Conservation (phyloP, 345 rosid species). For the Euclidium syriacum region DNA sequence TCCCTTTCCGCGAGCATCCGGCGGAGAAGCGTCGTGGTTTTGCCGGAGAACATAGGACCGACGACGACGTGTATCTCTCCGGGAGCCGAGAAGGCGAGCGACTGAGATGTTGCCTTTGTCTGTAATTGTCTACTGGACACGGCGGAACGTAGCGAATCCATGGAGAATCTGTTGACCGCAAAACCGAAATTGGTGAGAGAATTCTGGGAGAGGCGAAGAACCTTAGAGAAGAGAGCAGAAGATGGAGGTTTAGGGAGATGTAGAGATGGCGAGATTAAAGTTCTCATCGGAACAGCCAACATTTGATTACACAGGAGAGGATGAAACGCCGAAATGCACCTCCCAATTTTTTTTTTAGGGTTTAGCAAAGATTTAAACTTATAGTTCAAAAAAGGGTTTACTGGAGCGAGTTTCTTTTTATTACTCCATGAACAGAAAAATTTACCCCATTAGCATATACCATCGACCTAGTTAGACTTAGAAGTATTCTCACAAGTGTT, state of each 20-base stretch:
- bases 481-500: no score
- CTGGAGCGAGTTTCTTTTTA: no score
- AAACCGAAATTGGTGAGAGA: slow-evolving; percentile 17
- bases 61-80: slow-evolving; percentile 82
- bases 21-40: slow-evolving; percentile 75
- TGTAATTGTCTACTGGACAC: slow-evolving; percentile 19
- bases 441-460: no score
- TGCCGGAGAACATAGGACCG: slow-evolving; percentile 90
- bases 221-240: slow-evolving; percentile 25
- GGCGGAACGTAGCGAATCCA: slow-evolving; percentile 11
- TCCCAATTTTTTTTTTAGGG: not conserved
- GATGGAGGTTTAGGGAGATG: slow-evolving; percentile 30
- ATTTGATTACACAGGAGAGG: slow-evolving; percentile 13
- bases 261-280: slow-evolving; percentile 35
- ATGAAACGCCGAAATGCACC: not conserved
- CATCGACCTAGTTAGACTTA: no score
- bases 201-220: slow-evolving; percentile 4
- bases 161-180: slow-evolving; percentile 14
- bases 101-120: slow-evolving; percentile 22
- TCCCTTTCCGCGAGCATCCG: slow-evolving; percentile 56
- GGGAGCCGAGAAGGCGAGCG: slow-evolving; percentile 18
- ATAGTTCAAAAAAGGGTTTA: not conserved
- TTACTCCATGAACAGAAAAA: no score
- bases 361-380: not conserved
- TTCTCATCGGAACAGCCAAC: slow-evolving; percentile 47